These are phyloP conservation scores for Trichomonascaceae sp. DNA, from an alignment of 1,139 yeast genomes.

Conservation along the genomic window DNA sequence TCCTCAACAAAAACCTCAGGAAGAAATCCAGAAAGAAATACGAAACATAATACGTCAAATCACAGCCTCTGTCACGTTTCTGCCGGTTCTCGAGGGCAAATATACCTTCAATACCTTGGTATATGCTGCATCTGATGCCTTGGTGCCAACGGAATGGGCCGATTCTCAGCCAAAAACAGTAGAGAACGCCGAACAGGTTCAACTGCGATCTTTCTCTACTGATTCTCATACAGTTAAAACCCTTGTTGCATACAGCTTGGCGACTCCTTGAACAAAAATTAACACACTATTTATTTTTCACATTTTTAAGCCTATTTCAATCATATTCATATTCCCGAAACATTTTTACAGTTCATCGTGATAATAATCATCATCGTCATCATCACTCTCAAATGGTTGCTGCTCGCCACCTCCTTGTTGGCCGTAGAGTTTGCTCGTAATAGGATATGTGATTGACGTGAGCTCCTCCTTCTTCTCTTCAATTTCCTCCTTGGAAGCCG, in stretches of 20 bases:
- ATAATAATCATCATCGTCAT: slow-evolving; percentile 54
- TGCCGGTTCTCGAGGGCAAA: slow-evolving; percentile 64
- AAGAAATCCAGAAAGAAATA: slow-evolving; percentile 63
- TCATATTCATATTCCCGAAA: neutral
- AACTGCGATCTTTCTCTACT: slow-evolving; percentile 65
- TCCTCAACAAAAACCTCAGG: slow-evolving; percentile 35
- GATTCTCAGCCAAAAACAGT: slow-evolving; percentile 66
- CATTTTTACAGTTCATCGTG: slow-evolving; percentile 58
- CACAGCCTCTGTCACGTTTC: slow-evolving; percentile 78
- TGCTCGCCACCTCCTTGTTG: slow-evolving; percentile 42
- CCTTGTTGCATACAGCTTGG: slow-evolving; percentile 59
- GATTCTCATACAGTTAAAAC: slow-evolving; percentile 69
- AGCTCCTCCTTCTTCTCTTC: slow-evolving; percentile 90
- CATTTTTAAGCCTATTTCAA: neutral
- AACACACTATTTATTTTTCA: neutral
- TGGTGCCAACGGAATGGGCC: slow-evolving; percentile 80
- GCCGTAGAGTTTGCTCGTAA: slow-evolving; percentile 76
- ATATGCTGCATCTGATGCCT: slow-evolving; percentile 67
- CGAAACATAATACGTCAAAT: slow-evolving; percentile 84
- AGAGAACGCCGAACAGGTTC: slow-evolving; percentile 57
- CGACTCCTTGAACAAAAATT: slow-evolving; percentile 12
- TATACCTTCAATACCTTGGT: slow-evolving; percentile 85
- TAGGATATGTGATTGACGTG: slow-evolving; percentile 81
- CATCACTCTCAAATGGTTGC: slow-evolving; percentile 42
- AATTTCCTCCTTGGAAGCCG: slow-evolving; percentile 87